Conservation (phyloP, 2,329 filamentous ascomycete genomes). For the Botryotinia globosa region DNA sequence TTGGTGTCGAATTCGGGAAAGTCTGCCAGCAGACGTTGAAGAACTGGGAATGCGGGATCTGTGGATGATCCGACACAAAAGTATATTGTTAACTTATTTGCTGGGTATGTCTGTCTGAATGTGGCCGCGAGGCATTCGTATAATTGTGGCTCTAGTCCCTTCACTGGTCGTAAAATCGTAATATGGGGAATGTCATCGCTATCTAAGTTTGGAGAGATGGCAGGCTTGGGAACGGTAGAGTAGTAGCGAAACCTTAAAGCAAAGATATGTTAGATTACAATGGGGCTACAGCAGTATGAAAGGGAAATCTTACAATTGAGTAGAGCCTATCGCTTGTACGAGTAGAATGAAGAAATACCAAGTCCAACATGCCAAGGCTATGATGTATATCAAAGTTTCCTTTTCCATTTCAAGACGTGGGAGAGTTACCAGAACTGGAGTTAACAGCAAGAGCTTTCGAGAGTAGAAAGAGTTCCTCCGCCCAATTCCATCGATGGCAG, state of each 20-base stretch:
- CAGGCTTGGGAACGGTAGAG: constrained; percentile 48
- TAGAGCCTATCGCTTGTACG: constrained; percentile 56
- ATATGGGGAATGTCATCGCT: constrained; percentile 68
- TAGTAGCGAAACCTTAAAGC: constrained; percentile 51
- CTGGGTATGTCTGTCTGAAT: constrained; percentile 79
- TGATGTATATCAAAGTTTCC: constrained; percentile 27
- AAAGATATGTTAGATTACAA: neutral
- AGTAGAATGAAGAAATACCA: constrained; percentile 54
- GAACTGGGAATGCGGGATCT: constrained; percentile 75
- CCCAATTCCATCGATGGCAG: neutral
- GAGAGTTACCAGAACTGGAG: neutral
- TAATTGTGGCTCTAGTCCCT: constrained; percentile 83
- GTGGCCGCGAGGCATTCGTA: constrained; percentile 90
- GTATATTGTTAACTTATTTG: constrained; percentile 70
- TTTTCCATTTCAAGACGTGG: constrained; percentile 20
- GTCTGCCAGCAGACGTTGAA: constrained; percentile 69
- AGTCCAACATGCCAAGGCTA: constrained; percentile 49
- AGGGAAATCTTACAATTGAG: constrained; percentile 48
- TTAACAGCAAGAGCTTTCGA: neutral
- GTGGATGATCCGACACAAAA: constrained; percentile 74
- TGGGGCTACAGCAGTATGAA: neutral
- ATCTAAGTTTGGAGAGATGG: constrained; percentile 51
- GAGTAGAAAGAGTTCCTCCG: neutral
- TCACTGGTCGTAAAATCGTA: constrained; percentile 89
- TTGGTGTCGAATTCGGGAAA: constrained; percentile 69